Evolutionary conservation across 305 asterid species (phyloP), one percentile per base, ranked within the genome.

Genomic region (Petunia hybrid): DNA sequence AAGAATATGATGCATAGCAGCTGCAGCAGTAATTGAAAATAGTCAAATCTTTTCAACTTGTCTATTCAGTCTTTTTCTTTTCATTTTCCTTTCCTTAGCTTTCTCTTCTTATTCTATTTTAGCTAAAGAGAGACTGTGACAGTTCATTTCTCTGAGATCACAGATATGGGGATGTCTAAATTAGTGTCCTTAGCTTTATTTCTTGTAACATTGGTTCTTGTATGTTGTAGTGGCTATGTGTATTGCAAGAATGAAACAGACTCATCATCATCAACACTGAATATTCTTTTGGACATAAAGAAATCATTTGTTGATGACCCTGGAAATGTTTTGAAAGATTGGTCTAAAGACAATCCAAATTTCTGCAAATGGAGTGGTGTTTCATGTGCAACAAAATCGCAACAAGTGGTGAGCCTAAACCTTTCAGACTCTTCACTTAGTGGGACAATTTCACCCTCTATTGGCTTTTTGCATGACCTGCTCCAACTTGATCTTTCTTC

Each of bases 401-500:
- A 55, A 6, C 82, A 70, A 61, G 82, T 90, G 51, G 85, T 88
- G 80, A 81, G 83, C 1, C 82, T 93, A 4, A 86, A 91, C 68
- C 94, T 95, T 42, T 87, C 98, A 0, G 82, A 68, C 48, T 89
- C 84, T 56, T 90, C 95, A 10, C 87, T 95, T 1, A 38, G 69
- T 9, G 99, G 99, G 77, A 63, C 97, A 5, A 79, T 95, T 43
- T 89, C 99, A 63, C 93, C 98, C 9, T 83, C 97, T 2, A 78
- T 95, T 14, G 88, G 84, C 82, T 89, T 81, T 13, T 78, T 95
- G 48, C 86, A 83, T 36, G 67, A 92, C 94, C 97, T 95, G 87
- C 95, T 92, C 95, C 95, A 85, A 89, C 97, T 93, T 64, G 90
- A 92, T 82, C 95, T 95, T 66, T 93, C 98, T 74, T 81, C 87